phyloP scores from a whole-genome alignment of 306 rosid genomes.

The Cicer bijugum region DNA sequence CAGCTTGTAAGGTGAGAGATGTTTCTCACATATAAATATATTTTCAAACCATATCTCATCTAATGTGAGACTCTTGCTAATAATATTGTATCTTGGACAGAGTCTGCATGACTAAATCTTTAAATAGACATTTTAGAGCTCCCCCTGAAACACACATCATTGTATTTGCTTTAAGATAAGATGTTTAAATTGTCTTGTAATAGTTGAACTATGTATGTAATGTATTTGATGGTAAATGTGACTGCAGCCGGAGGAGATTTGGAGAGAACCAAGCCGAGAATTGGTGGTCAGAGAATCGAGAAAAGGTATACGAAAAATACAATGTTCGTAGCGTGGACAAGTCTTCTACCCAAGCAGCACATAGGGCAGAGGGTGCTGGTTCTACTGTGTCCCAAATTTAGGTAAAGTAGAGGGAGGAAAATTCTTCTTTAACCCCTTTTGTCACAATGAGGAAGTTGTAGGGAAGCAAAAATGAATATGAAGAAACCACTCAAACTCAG shows the following conservation, averaged over 20 bases:
- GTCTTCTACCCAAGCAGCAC: constrained; percentile 61
- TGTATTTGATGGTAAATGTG: constrained; percentile 36
- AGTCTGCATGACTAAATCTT: background rate
- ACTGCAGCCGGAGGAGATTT: constrained; percentile 92
- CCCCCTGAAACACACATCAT: background rate
- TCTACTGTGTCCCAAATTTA: constrained; percentile 64
- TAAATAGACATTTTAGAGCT: background rate
- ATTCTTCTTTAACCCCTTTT: constrained; percentile 58
- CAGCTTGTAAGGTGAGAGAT: too few relatives aligned
- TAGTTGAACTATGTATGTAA: background rate
- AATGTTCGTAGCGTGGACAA: constrained; percentile 75
- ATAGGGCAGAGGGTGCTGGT: constrained; percentile 57
- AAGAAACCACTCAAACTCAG: constrained; percentile 42
- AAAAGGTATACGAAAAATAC: constrained; percentile 82
- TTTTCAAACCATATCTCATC: too few relatives aligned
- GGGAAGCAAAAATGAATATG: constrained; percentile 46
- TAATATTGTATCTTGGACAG: background rate
- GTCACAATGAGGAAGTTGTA: constrained; percentile 45
- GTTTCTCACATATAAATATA: too few relatives aligned
- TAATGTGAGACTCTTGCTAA: too few relatives aligned
- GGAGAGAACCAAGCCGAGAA: constrained; percentile 98
- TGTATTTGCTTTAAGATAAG: background rate
- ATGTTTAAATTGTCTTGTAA: background rate
- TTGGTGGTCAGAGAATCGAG: constrained; percentile 98
- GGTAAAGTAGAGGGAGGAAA: constrained; percentile 47